Percentiles rank a stretch among this genome's conserved stretches.
Conservation (phyloP, 139 green algal genomes). For the Zygnema cylindricum region DNA sequence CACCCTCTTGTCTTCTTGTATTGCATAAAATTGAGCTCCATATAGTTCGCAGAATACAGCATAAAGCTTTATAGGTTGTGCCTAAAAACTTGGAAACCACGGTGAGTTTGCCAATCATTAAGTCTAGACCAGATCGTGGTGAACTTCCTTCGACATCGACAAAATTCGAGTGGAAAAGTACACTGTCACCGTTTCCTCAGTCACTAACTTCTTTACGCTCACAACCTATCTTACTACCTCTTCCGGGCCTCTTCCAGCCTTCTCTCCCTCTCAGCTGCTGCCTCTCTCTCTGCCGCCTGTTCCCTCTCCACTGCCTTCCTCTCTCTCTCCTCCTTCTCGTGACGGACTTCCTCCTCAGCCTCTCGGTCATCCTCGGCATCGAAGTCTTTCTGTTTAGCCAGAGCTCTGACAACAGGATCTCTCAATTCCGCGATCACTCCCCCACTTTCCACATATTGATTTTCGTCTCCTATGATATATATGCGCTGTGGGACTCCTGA, state of each 20-base stretch:
- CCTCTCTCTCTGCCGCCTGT: conserved; percentile 24
- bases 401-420: conserved; percentile 55
- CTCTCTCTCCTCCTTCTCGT: conserved; percentile 14
- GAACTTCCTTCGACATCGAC: too few relatives aligned
- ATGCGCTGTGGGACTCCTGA: conserved; percentile 36
- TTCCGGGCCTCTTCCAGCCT: conserved; percentile 3
- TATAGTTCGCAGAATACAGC: too few relatives aligned
- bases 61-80: too few relatives aligned
- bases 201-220: too few relatives aligned
- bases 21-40: too few relatives aligned
- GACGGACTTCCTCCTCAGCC: conserved; percentile 42
- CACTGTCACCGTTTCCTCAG: too few relatives aligned
- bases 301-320: conserved; percentile 32
- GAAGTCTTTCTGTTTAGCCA: conserved; percentile 39
- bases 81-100: too few relatives aligned
- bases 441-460: conserved; percentile 40
- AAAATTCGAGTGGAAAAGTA: too few relatives aligned
- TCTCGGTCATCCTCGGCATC: conserved; percentile 62
- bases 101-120: too few relatives aligned
- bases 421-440: conserved; percentile 54
- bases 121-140: too few relatives aligned
- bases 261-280: conserved; percentile 13
- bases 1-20: too few relatives aligned
- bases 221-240: background rate
- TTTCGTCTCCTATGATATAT: conserved; percentile 52